These are phyloP conservation scores for Teratosphaeria epicoccoides DNA, from an alignment of 2,329 filamentous ascomycete species.

Conservation along the genomic window DNA sequence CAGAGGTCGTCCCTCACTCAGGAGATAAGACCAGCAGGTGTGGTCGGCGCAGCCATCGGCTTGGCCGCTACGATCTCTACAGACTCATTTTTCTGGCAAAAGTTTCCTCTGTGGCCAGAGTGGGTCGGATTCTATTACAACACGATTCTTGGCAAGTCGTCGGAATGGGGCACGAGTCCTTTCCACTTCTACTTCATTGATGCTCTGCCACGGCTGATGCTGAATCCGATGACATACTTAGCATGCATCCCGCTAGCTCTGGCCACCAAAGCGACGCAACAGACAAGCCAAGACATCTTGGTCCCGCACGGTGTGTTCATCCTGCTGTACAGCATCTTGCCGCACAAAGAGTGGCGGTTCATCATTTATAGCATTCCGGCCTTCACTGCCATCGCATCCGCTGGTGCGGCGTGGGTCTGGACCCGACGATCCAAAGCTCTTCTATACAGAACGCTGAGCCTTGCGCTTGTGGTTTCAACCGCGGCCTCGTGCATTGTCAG, in stretches of 20 bases:
- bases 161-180: conserved; percentile 77
- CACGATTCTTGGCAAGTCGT: conserved; percentile 69
- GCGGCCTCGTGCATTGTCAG: conserved; percentile 51
- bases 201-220: conserved; percentile 67
- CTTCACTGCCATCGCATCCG: conserved; percentile 65
- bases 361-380: conserved; percentile 79
- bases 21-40: conserved; percentile 56
- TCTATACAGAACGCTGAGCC: conserved; percentile 44
- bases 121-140: conserved; percentile 85
- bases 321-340: conserved; percentile 71
- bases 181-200: conserved; percentile 80
- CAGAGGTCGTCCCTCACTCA: conserved; percentile 42
- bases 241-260: conserved; percentile 42
- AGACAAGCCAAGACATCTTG: conserved; percentile 42
- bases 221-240: conserved; percentile 61
- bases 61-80: conserved; percentile 60
- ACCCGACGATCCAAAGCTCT: conserved; percentile 51
- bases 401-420: conserved; percentile 58
- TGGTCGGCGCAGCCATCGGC: conserved; percentile 54
- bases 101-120: conserved; percentile 72
- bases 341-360: conserved; percentile 95
- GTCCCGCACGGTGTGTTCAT: conserved; percentile 63
- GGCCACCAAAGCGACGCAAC: conserved; percentile 35
- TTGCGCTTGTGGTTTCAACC: conserved; percentile 50
- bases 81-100: conserved; percentile 91